These are phyloP conservation scores for Botrytis pseudocinerea DNA, from an alignment of 2,329 filamentous ascomycete species.

Conservation along the genomic window DNA sequence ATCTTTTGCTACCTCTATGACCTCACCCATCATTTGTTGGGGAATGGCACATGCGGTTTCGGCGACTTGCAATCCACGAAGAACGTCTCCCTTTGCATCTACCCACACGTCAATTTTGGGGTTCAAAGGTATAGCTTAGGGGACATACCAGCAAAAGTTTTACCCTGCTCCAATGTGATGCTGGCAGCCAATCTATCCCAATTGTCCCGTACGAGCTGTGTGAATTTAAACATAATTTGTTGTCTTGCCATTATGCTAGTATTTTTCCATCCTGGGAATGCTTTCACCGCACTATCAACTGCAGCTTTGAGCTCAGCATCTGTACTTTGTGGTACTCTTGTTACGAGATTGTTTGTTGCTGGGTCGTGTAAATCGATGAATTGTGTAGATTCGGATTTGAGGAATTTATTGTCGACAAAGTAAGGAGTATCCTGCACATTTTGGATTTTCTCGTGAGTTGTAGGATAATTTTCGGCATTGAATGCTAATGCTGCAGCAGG, in stretches of 20 bases:
- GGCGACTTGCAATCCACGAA: constrained; percentile 80
- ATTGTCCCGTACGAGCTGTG: constrained; percentile 75
- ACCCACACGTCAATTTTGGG: constrained; percentile 3
- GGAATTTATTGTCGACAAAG: constrained; percentile 80
- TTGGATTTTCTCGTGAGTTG: constrained; percentile 68
- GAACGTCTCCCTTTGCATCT: constrained; percentile 78
- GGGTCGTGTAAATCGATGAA: constrained; percentile 82
- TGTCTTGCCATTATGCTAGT: constrained; percentile 74
- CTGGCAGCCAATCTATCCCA: constrained; percentile 82
- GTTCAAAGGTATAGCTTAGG: neutral
- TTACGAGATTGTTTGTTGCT: constrained; percentile 82
- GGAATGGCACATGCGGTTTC: constrained; percentile 80
- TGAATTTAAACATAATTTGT: constrained; percentile 87
- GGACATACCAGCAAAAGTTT: constrained; percentile 65
- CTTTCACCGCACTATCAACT: constrained; percentile 73
- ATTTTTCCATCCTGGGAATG: constrained; percentile 71
- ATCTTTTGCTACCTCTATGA: constrained; percentile 83
- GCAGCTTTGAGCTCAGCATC: constrained; percentile 73
- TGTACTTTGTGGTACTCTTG: constrained; percentile 79
- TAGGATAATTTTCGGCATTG: constrained; percentile 64
- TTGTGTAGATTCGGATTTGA: constrained; percentile 64
- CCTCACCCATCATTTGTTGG: constrained; percentile 78
- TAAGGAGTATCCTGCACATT: constrained; percentile 71
- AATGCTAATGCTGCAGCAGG: constrained; percentile 55
- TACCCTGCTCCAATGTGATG: constrained; percentile 86